Conservation (phyloP, 2,329 filamentous ascomycete species). For the Microdochium nivale region DNA sequence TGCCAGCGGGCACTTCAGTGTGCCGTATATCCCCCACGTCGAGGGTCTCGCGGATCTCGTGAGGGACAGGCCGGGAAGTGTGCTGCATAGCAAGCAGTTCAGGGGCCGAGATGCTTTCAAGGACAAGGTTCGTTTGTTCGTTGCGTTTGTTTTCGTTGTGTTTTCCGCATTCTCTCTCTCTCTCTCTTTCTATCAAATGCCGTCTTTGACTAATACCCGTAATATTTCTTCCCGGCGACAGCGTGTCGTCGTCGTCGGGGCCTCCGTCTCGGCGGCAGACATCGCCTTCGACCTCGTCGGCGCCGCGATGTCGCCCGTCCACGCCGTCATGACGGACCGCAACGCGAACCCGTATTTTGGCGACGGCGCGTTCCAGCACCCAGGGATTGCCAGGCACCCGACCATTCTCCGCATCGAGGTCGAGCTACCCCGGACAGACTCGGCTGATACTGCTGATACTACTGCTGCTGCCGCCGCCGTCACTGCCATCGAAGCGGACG, state of each 20-base stretch:
- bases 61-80: constrained; percentile 33
- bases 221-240: no score
- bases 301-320: constrained; percentile 10
- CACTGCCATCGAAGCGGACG: neutral
- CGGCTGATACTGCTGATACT: neutral
- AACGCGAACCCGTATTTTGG: constrained; percentile 18
- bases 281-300: constrained; percentile 21
- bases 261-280: constrained; percentile 56
- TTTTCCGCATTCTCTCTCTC: neutral
- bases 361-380: constrained; percentile 15
- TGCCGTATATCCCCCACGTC: constrained; percentile 42
- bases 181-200: neutral
- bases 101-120: constrained; percentile 34
- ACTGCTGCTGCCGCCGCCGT: neutral
- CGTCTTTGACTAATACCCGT: neutral
- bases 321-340: constrained; percentile 16
- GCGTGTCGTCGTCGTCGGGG: constrained; percentile 53
- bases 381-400: constrained; percentile 15
- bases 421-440: neutral
- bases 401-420: constrained; percentile 37
- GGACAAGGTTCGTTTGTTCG: constrained; percentile 28
- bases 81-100: constrained; percentile 47
- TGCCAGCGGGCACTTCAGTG: constrained; percentile 51
- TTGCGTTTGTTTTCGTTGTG: no score
- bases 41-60: constrained; percentile 40